Conservation (phyloP, 2,329 filamentous ascomycete genomes). For the Trichoderma guizhouense region DNA sequence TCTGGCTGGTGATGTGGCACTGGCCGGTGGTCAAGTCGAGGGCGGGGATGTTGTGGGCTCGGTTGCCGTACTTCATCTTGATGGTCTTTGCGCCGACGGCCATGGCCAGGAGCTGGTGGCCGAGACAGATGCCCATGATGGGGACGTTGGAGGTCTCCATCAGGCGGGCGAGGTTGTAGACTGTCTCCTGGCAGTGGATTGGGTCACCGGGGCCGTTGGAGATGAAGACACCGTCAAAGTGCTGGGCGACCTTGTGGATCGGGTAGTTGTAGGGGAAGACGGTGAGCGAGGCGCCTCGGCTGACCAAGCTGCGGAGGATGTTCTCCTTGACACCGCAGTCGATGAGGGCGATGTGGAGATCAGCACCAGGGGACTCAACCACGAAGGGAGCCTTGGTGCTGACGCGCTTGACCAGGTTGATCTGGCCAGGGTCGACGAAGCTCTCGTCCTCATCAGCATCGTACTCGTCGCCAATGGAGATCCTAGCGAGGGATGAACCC, state of each 20-base stretch:
- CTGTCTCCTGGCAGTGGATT: constrained; percentile 91
- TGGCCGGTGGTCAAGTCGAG: constrained; percentile 91
- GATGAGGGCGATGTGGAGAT: constrained; percentile 88
- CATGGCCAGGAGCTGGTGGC: constrained; percentile 91
- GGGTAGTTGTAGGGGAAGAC: constrained; percentile 96
- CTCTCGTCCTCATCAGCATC: constrained; percentile 97
- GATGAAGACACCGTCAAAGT: constrained; percentile 98
- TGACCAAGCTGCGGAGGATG: constrained; percentile 91
- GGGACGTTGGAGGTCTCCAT: constrained; percentile 90
- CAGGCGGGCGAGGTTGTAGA: constrained; percentile 84
- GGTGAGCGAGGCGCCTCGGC: constrained; percentile 86
- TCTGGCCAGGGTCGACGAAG: constrained; percentile 90
- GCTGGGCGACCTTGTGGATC: constrained; percentile 95
- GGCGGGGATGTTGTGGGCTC: constrained; percentile 96
- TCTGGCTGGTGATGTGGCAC: constrained; percentile 98
- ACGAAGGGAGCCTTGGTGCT: constrained; percentile 99
- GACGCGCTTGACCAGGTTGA: constrained; percentile 93
- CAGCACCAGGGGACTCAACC: constrained; percentile 77
- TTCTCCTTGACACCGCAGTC: constrained; percentile 99
- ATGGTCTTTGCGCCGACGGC: constrained; percentile 84
- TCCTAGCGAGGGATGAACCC: constrained; percentile 90
- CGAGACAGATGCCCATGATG: constrained; percentile 96
- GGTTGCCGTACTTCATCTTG: constrained; percentile 99
- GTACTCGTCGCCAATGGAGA: constrained; percentile 95
- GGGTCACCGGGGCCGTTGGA: constrained; percentile 98